phyloP scores from a whole-genome alignment of 1,284 basidiomycete species.

The Papiliotrema nemorosa region DNA sequence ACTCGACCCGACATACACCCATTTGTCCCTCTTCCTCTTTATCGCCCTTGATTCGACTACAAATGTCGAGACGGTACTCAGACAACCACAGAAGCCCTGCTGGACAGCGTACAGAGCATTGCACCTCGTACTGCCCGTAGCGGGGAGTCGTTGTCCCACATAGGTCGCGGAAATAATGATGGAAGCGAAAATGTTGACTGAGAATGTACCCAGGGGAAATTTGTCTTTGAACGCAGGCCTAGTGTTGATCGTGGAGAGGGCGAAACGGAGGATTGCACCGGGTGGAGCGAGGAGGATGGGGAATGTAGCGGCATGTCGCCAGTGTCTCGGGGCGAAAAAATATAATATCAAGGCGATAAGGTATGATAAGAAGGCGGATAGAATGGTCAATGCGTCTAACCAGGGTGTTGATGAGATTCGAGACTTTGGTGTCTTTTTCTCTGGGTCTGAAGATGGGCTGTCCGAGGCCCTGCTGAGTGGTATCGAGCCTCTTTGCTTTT shows the following conservation, averaged over 20 bases:
- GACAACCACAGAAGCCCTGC: conserved; percentile 92
- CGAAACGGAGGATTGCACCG: conserved; percentile 79
- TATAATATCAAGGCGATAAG: conserved; percentile 66
- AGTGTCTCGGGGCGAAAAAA: conserved; percentile 64
- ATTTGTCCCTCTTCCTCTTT: conserved; percentile 49
- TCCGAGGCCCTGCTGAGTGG: not conserved
- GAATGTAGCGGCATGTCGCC: conserved; percentile 76
- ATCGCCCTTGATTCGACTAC: conserved; percentile 72
- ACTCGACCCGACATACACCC: conserved; percentile 67
- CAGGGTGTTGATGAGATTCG: conserved; percentile 15
- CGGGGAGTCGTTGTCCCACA: conserved; percentile 61
- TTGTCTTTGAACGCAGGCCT: conserved; percentile 52
- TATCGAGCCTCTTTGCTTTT: not conserved
- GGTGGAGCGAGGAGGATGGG: conserved; percentile 87
- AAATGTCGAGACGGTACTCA: conserved; percentile 94
- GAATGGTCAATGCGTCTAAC: conserved; percentile 35
- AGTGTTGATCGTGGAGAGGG: conserved; percentile 70
- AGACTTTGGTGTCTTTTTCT: too few relatives aligned
- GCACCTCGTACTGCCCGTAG: conserved; percentile 53
- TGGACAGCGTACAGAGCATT: conserved; percentile 71
- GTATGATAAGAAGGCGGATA: conserved; percentile 48
- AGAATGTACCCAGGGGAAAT: conserved; percentile 83
- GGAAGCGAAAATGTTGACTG: conserved; percentile 79
- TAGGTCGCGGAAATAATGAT: conserved; percentile 68
- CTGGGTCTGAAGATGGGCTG: too few relatives aligned